These are phyloP conservation scores for Jacaranda copaia DNA, from an alignment of 257 asterid species.

Conservation along the genomic window DNA sequence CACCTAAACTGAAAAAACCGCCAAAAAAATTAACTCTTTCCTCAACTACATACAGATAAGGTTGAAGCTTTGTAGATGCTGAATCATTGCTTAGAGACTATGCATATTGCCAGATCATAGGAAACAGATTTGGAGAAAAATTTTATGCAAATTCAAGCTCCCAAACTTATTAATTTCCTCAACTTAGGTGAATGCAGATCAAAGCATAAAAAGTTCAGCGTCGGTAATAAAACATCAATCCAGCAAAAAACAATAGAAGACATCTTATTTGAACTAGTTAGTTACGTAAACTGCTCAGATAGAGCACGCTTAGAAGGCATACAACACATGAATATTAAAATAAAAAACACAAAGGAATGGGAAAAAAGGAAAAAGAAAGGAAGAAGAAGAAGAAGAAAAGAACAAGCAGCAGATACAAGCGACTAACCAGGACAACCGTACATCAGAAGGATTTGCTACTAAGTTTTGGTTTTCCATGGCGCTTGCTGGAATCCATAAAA, in stretches of 20 bases:
- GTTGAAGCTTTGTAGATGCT: constrained; percentile 7
- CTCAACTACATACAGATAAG: not conserved
- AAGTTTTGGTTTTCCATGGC: constrained; percentile 95
- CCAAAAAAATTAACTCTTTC: not conserved
- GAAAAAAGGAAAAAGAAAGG: too few species aligned
- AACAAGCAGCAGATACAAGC: constrained; percentile 17
- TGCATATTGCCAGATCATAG: constrained; percentile 16
- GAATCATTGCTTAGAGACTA: constrained; percentile 17
- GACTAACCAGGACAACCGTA: constrained; percentile 78
- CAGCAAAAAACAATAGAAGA: not conserved
- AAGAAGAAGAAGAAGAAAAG: not conserved
- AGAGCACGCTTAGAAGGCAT: constrained; percentile 3
- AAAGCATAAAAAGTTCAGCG: constrained; percentile 17
- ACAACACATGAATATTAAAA: not conserved
- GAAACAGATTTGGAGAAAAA: not conserved
- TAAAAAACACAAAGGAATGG: not conserved
- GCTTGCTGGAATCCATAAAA: constrained; percentile 87
- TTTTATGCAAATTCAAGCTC: constrained; percentile 23
- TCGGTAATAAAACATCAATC: constrained; percentile 10
- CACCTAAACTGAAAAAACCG: constrained; percentile 13
- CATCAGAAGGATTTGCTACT: constrained; percentile 68
- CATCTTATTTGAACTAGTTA: constrained; percentile 2
- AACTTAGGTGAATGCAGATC: constrained; percentile 24
- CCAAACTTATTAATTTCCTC: constrained; percentile 10
- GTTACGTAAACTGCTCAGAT: not conserved